These are phyloP conservation scores for Periconia sp. DNA, from an alignment of 2,329 filamentous ascomycete species.

Conservation along the genomic window DNA sequence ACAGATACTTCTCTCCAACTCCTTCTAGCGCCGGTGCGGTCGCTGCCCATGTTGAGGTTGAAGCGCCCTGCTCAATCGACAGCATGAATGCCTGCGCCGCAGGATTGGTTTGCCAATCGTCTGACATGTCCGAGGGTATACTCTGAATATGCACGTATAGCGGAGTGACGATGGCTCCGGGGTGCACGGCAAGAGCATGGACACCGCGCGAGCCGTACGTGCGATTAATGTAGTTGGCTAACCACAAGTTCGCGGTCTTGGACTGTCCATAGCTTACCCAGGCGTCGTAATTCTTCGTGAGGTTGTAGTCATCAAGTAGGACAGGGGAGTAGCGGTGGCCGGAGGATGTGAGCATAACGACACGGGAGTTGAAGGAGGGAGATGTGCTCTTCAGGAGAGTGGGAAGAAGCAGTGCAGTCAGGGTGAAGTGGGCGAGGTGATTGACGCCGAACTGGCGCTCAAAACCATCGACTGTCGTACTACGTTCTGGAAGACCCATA, in stretches of 20 bases:
- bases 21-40: constrained; percentile 36
- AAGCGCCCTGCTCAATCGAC: constrained; percentile 38
- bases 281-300: constrained; percentile 24
- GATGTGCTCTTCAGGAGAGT: constrained; percentile 33
- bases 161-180: constrained; percentile 10
- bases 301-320: constrained; percentile 47
- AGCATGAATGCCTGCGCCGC: constrained; percentile 14
- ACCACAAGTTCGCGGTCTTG: constrained; percentile 57
- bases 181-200: constrained; percentile 35
- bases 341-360: constrained; percentile 45
- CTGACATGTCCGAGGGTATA: too few relatives aligned
- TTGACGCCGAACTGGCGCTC: constrained; percentile 49
- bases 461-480: constrained; percentile 30
- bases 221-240: constrained; percentile 56
- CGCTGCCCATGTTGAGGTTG: constrained; percentile 40
- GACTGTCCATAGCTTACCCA: constrained; percentile 50
- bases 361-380: constrained; percentile 31
- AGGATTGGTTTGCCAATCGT: not conserved
- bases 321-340: constrained; percentile 41
- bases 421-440: constrained; percentile 51
- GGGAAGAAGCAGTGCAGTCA: constrained; percentile 45
- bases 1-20: constrained; percentile 35
- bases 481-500: constrained; percentile 29
- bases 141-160: too few relatives aligned
- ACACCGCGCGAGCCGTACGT: constrained; percentile 49